phyloP scores from a whole-genome alignment of 164 flowering plant genomes.

The Magnolia changhungtana region DNA sequence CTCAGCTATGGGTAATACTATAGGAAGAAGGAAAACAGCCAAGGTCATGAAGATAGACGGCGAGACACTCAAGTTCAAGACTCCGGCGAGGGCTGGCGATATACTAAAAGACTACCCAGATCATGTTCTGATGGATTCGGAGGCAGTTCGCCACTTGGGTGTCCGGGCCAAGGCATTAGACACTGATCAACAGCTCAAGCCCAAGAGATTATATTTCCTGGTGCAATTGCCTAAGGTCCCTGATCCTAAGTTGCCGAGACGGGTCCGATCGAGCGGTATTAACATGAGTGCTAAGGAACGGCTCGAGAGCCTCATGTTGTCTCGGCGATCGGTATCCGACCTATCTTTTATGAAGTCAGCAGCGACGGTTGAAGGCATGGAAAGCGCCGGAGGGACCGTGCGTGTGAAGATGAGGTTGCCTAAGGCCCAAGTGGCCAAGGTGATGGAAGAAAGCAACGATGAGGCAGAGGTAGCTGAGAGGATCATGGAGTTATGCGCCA shows the following conservation, averaged over 20 bases:
- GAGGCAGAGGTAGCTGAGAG: conserved; percentile 63
- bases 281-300: conserved; percentile 60
- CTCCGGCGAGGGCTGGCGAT: conserved; percentile 36
- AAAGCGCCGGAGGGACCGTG: conserved; percentile 9
- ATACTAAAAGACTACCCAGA: conserved; percentile 47
- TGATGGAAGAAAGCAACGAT: conserved; percentile 54
- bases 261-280: conserved; percentile 38
- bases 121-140: conserved; percentile 46
- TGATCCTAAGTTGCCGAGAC: conserved; percentile 23
- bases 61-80: conserved; percentile 41
- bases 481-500: conserved; percentile 51
- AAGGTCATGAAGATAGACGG: conserved; percentile 59
- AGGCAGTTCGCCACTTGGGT: conserved; percentile 43
- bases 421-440: conserved; percentile 58
- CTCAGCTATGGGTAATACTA: conserved; percentile 44
- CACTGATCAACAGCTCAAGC: conserved; percentile 36
- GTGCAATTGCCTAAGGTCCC: conserved; percentile 37
- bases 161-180: conserved; percentile 47
- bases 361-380: background rate
- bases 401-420: conserved; percentile 15
- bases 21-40: conserved; percentile 39
- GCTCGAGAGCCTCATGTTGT: conserved; percentile 49
- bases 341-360: conserved; percentile 18
- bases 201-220: conserved; percentile 46
- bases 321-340: conserved; percentile 41